Conservation (phyloP, 306 rosid genomes). For the Albizia julibrissin region DNA sequence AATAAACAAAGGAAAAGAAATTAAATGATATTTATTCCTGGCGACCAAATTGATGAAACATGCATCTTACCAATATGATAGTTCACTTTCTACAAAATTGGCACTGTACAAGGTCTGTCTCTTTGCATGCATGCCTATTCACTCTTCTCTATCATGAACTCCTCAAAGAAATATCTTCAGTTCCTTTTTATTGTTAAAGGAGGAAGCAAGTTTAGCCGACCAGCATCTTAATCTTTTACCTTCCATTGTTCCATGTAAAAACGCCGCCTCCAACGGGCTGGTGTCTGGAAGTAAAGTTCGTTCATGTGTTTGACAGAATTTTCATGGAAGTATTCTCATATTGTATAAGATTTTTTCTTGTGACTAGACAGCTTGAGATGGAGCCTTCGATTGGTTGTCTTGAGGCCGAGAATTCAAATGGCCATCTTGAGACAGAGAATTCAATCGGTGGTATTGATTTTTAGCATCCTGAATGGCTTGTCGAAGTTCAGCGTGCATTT, state of each 20-base stretch:
- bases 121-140: conserved; percentile 26
- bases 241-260: conserved; percentile 38
- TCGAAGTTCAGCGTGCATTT: conserved; percentile 58
- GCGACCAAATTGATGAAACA: background rate
- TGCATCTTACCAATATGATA: background rate
- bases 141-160: background rate
- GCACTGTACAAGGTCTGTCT: conserved; percentile 43
- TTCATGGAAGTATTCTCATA: conserved; percentile 7
- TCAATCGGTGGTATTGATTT: conserved; percentile 23
- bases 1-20: background rate
- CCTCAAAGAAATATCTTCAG: background rate
- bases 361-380: conserved; percentile 35
- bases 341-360: background rate
- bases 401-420: conserved; percentile 36
- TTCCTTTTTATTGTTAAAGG: conserved; percentile 31
- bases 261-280: conserved; percentile 35
- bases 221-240: conserved; percentile 26
- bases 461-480: conserved; percentile 46
- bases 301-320: conserved; percentile 9
- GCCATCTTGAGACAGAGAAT: conserved; percentile 32
- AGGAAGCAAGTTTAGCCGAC: conserved; percentile 17
- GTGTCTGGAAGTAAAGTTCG: conserved; percentile 28
- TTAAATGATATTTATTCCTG: background rate
- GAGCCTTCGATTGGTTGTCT: conserved; percentile 41
- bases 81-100: conserved; percentile 31